Evolutionary conservation across 2,329 filamentous ascomycete species (phyloP), one percentile per base, ranked within the genome.

Genomic region (Sporothrix humicola): DNA sequence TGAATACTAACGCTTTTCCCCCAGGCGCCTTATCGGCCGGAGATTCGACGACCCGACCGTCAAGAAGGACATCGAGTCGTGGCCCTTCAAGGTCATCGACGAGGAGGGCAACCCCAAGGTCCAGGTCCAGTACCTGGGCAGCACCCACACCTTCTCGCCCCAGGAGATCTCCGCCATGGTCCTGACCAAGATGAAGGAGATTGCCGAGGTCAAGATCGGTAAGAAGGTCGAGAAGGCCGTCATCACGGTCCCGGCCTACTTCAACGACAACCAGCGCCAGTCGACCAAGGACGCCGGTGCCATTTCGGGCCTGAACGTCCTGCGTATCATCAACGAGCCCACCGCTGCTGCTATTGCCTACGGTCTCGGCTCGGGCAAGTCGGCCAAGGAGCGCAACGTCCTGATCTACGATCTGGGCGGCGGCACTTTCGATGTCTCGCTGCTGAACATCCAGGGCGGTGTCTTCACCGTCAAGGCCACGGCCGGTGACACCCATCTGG

Each of bases 251-350:
- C 96, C 96, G 74, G 96, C 96, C 83, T 99, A 99, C 90, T 99
- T 99, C 93, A 98, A 98, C 90, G 96, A 99, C 91, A 97, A 97
- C 89, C 96, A 99, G 89, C 93, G 96, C 87, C 96, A 98, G 87
- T 93, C 96, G 78, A 99, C 96, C 87, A 98, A 98, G 92, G 96
- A 98, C 82, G 96, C 96, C 78, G 96, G 96, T 91, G 93, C 95
- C 84, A 99, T 99, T 82, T 87, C 95, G 81, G 96, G 95, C 80
- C 91, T 99, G 77, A 98, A 98, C 87, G 94, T 99, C 79, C 95
- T 99, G 85, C 95, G 96, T 90, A 98, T 99, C 87, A 98, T 99
- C 88, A 99, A 99, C 91, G 96, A 99, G 89, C 96, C 96, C 76
- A 99, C 96, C 77, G 96, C 96, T 79, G 96, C 96, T 76, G 96